Conservation (phyloP, 1,284 basidiomycete genomes). For the Leucoagaricus sp. region DNA sequence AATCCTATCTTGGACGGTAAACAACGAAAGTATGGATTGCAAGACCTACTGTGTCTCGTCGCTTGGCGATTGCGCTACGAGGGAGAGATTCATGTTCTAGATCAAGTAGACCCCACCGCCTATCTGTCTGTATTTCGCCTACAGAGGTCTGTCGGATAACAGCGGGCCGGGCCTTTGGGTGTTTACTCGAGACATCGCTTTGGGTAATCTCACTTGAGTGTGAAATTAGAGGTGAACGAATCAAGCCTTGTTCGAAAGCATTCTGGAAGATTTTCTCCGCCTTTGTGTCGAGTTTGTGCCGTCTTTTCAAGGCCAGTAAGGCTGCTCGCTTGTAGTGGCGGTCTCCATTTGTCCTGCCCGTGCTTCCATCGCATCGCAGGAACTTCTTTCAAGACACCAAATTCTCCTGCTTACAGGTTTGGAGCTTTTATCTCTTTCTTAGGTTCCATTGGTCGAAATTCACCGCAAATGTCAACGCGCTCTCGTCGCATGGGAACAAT, state of each 20-base stretch:
- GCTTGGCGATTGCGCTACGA: slow-evolving; percentile 61
- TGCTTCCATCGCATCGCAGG: slow-evolving; percentile 57
- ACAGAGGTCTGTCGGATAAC: slow-evolving; percentile 18
- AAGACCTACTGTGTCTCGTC: slow-evolving; percentile 56
- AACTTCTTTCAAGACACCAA: slow-evolving; percentile 70
- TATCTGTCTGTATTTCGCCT: slow-evolving; percentile 39
- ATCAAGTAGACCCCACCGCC: slow-evolving; percentile 59
- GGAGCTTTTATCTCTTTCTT: slow-evolving; percentile 58
- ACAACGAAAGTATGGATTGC: background rate
- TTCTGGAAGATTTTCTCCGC: slow-evolving; percentile 43
- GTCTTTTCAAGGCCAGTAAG: slow-evolving; percentile 39
- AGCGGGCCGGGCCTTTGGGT: slow-evolving; percentile 4
- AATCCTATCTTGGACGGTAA: background rate
- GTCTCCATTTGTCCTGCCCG: slow-evolving; percentile 64
- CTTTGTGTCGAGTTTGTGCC: slow-evolving; percentile 41
- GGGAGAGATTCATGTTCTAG: slow-evolving; percentile 61
- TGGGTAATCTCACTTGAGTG: slow-evolving; percentile 13
- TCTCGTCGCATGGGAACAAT: slow-evolving; percentile 65
- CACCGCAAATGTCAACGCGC: slow-evolving; percentile 70
- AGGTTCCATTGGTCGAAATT: slow-evolving; percentile 71
- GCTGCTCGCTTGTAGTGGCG: slow-evolving; percentile 44
- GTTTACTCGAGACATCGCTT: slow-evolving; percentile 1
- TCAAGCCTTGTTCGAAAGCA: slow-evolving; percentile 49
- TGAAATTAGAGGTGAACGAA: slow-evolving; percentile 22
- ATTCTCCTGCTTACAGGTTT: slow-evolving; percentile 52